Evolutionary conservation across 177 flowering plant genomes (phyloP).

Genomic region (Tripterygium wilfordii): DNA sequence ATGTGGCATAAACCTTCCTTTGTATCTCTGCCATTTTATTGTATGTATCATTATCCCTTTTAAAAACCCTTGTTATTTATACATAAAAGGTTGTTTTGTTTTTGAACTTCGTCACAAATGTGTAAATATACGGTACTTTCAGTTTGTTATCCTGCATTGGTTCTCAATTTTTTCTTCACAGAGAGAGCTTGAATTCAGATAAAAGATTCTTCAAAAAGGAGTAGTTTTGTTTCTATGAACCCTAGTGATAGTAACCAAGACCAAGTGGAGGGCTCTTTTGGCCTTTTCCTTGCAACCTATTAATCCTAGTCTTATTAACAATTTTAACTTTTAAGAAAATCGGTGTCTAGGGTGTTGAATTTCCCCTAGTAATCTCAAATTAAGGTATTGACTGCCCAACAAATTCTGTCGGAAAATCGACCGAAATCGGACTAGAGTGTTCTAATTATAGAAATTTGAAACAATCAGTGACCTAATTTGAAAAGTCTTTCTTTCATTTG

Average conservation of each 20-base stretch:
- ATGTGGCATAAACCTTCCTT: slow-evolving; percentile 15
- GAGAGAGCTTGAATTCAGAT: slow-evolving; percentile 4
- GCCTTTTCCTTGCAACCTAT: too few relatives aligned
- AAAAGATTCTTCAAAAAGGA: slow-evolving; percentile 3
- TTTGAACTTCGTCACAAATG: slow-evolving; percentile 12
- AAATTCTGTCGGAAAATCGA: too few relatives aligned
- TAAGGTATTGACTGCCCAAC: too few relatives aligned
- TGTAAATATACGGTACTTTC: slow-evolving; percentile 15
- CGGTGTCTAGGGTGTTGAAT: too few relatives aligned
- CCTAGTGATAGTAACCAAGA: slow-evolving; percentile 23
- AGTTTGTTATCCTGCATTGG: slow-evolving; percentile 7
- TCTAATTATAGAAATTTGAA: too few relatives aligned
- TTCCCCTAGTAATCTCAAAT: too few relatives aligned
- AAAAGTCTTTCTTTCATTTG: too few relatives aligned
- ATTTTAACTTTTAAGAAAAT: too few relatives aligned
- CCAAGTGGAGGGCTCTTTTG: slow-evolving; percentile 17
- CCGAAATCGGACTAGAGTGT: too few relatives aligned
- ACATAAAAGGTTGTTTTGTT: slow-evolving; percentile 18
- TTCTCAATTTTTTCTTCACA: slow-evolving; percentile 2
- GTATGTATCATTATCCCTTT: slow-evolving; percentile 26
- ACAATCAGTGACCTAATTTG: too few relatives aligned
- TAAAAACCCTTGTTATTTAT: slow-evolving; percentile 23
- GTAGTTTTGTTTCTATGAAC: slow-evolving; percentile 7
- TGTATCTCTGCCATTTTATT: slow-evolving; percentile 21
- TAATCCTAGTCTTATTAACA: too few relatives aligned